Evolutionary conservation across 257 asterid species (phyloP).

Genomic region (Scutellaria baicalensis): DNA sequence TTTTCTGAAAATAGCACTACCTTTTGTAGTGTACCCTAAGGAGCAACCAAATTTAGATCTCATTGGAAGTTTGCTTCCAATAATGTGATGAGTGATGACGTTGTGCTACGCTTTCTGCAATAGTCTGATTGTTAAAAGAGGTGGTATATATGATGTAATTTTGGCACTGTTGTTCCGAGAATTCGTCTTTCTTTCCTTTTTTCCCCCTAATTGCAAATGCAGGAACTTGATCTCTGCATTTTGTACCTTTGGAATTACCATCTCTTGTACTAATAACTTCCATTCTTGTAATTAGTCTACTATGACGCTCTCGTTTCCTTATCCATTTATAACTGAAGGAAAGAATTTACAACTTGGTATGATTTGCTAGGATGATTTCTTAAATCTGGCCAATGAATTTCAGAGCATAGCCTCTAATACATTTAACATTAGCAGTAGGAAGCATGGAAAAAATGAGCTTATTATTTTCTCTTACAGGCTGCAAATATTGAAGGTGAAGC

Average conservation of each 20-base stretch:
- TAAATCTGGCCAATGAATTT: neutral
- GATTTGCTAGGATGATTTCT: neutral
- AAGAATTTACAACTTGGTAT: neutral
- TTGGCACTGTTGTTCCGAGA: neutral
- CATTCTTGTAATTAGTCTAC: neutral
- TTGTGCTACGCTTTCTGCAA: neutral
- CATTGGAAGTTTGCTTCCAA: neutral
- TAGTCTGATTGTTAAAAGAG: neutral
- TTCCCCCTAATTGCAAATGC: too few species aligned
- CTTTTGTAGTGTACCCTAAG: neutral
- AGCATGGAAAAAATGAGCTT: conserved; percentile 5
- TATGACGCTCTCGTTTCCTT: neutral
- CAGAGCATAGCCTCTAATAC: neutral
- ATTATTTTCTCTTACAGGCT: conserved; percentile 44
- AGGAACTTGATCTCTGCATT: neutral
- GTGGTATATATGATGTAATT: neutral
- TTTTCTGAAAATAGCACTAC: neutral
- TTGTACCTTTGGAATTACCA: neutral
- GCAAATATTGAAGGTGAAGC: conserved; percentile 66
- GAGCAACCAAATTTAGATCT: neutral
- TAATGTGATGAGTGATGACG: neutral
- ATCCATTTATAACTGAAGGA: neutral
- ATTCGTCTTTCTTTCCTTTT: neutral
- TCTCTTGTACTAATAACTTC: neutral
- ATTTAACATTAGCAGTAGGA: neutral